Percentiles rank a stretch among this genome's conserved stretches.
Evolutionary conservation across 768 basidiomycete genomes (phyloP).

Genomic region (Rhodotorula babjevae): DNA sequence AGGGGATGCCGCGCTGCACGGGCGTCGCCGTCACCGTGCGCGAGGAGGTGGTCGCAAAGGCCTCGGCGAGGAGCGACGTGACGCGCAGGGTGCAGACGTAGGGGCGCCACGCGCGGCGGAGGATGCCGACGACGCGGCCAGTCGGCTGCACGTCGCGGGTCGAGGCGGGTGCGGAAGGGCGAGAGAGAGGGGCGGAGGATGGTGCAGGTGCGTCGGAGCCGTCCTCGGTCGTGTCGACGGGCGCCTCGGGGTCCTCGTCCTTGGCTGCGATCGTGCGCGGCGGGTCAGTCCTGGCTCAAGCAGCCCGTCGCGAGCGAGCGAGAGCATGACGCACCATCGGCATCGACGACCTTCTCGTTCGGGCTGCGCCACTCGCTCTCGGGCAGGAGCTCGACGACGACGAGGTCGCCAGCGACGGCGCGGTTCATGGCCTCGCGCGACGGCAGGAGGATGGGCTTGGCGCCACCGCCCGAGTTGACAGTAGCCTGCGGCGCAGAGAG

Average conservation of each 20-base stretch:
- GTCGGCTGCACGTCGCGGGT: constrained; percentile 74
- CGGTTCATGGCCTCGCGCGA: constrained; percentile 94
- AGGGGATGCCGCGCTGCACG: constrained; percentile 81
- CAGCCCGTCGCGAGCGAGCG: background rate
- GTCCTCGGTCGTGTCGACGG: constrained; percentile 5
- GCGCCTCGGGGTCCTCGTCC: constrained; percentile 43
- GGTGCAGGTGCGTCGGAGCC: background rate
- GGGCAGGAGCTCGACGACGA: constrained; percentile 80
- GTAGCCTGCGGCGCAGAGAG: constrained; percentile 58
- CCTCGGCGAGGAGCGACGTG: constrained; percentile 73
- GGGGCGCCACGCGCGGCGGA: constrained; percentile 93
- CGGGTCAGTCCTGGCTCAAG: background rate
- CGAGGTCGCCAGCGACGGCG: constrained; percentile 85
- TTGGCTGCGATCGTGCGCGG: constrained; percentile 62
- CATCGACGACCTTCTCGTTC: constrained; percentile 86
- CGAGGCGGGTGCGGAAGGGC: constrained; percentile 51
- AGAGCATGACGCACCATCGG: constrained; percentile 61
- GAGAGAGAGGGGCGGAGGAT: background rate
- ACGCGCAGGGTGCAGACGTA: constrained; percentile 94
- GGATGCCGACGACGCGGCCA: constrained; percentile 80
- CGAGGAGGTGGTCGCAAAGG: constrained; percentile 66
- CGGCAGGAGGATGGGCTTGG: constrained; percentile 73
- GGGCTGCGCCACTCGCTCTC: constrained; percentile 89
- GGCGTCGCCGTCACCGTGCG: constrained; percentile 85
- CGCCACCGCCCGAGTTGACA: constrained; percentile 67